Evolutionary conservation across 345 rosid species (phyloP), one percentile per base, ranked within the genome.

Genomic region (rapeseed (Brassica napus)): DNA sequence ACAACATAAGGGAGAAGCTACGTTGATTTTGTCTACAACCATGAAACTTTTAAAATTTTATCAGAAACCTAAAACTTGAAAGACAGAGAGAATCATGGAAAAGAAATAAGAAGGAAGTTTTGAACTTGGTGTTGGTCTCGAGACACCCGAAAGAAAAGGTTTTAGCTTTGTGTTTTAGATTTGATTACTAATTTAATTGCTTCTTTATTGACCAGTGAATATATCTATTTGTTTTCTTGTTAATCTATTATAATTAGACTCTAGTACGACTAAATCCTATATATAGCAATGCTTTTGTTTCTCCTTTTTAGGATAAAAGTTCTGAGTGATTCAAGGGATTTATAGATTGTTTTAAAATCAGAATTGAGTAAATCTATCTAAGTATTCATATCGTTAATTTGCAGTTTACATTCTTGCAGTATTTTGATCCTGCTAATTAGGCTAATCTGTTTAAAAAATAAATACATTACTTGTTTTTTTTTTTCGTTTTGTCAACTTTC

Each of bases 81-180:
- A 52, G 57, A 52, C 57, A 52, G 57, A 47, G 44, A 42, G 57
- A 15, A 52, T 52, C 57, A 52, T 52, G 6, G 57, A 52, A 52
- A 42, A 47, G 16, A 47, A 52, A 52, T 52, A 52, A 52, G 16
- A 47, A 52, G 21, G 57, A 52, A 15, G 21, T 52, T 52, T 49
- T 52, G 57, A 52, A 52, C 8, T 52, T 52, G 57, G 57, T 52
- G 57, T n/a, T 52, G 7, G 57, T 52, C 57, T 52, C 57, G 57
- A 52, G 57, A 52, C 57, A 52, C 57, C 57, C 57, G 57, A 52
- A 52, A 52, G 57, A 52, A 52, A n/a, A 52, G 57, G 57, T 52
- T 52, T 52, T 49, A 7, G 2, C 18, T 49, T 49, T 52, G 18
- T 52, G 57, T n/a, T 52, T 52, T 52, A 52, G 3, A 52, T 52